Evolutionary conservation across 1,139 yeast genomes (phyloP).

Genomic region (Taiozyma onychis): DNA sequence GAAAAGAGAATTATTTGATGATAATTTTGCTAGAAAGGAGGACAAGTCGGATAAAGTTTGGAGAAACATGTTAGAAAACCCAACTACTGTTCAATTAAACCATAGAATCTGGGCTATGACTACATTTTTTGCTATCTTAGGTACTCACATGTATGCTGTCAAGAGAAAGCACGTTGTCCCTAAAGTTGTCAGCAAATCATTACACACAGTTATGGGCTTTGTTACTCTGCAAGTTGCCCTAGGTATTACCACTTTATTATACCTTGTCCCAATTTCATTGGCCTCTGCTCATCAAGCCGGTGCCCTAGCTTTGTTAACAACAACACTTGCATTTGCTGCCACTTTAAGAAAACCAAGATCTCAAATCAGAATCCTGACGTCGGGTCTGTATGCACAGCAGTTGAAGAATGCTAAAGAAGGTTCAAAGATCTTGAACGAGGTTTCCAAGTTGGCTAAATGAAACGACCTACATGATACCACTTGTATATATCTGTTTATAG

Average conservation of each 20-base stretch:
- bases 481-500: neutral
- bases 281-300: conserved; percentile 99
- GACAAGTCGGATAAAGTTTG: conserved; percentile 76
- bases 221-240: conserved; percentile 77
- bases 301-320: conserved; percentile 82
- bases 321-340: conserved; percentile 64
- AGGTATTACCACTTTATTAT: conserved; percentile 81
- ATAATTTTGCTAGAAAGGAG: conserved; percentile 59
- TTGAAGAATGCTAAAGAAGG: conserved; percentile 21
- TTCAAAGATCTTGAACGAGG: conserved; percentile 30
- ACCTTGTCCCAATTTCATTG: conserved; percentile 85
- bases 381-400: conserved; percentile 26
- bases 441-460: conserved; percentile 29
- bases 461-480: conserved; percentile 18
- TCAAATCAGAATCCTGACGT: conserved; percentile 30
- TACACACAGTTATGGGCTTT: conserved; percentile 72
- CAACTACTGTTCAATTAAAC: conserved; percentile 89
- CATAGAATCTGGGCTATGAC: conserved; percentile 85
- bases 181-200: conserved; percentile 45
- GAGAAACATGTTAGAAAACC: conserved; percentile 93
- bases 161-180: conserved; percentile 61
- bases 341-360: conserved; percentile 67
- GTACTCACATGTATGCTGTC: conserved; percentile 55
- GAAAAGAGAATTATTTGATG: conserved; percentile 66
- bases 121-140: conserved; percentile 69